phyloP scores from a whole-genome alignment of 208 protist genomes.

The Leishmania turanica region DNA sequence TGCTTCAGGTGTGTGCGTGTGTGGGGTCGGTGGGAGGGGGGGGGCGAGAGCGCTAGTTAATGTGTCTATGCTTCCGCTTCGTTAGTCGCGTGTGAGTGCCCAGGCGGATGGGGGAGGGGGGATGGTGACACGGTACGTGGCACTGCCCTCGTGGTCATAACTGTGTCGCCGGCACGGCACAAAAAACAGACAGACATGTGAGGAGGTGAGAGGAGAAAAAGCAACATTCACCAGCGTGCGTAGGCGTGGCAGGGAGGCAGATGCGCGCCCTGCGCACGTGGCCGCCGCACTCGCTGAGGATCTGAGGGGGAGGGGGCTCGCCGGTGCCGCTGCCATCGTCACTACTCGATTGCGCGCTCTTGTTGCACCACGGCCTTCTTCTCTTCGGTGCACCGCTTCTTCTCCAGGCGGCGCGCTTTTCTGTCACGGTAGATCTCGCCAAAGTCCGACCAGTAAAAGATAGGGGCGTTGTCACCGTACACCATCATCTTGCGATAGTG shows the following conservation, averaged over 20 bases:
- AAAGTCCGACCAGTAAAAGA: constrained; percentile 83
- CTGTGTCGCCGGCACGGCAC: not conserved
- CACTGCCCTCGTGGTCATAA: not conserved
- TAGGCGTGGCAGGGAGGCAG: not conserved
- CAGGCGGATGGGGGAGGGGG: not conserved
- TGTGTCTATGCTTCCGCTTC: not conserved
- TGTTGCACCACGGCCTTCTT: constrained; percentile 5
- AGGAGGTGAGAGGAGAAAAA: not conserved
- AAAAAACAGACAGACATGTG: not conserved
- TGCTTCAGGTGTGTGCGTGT: not conserved
- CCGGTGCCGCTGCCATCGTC: not conserved
- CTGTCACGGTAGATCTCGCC: constrained; percentile 43
- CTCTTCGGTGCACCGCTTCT: constrained; percentile 18
- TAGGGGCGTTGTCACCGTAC: constrained; percentile 82
- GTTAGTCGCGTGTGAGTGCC: not conserved
- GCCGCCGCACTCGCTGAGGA: not conserved
- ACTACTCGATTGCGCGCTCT: constrained; percentile 15
- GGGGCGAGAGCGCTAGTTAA: not conserved
- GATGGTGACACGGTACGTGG: not conserved
- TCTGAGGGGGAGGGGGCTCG: not conserved
- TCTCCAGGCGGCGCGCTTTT: constrained; percentile 11
- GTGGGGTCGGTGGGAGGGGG: not conserved
- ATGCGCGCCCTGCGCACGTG: not conserved
- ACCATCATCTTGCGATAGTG: constrained; percentile 90
- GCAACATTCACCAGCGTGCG: not conserved